These are phyloP conservation scores for Clathrospora elynae DNA, from an alignment of 2,329 filamentous ascomycete species.

Conservation along the genomic window DNA sequence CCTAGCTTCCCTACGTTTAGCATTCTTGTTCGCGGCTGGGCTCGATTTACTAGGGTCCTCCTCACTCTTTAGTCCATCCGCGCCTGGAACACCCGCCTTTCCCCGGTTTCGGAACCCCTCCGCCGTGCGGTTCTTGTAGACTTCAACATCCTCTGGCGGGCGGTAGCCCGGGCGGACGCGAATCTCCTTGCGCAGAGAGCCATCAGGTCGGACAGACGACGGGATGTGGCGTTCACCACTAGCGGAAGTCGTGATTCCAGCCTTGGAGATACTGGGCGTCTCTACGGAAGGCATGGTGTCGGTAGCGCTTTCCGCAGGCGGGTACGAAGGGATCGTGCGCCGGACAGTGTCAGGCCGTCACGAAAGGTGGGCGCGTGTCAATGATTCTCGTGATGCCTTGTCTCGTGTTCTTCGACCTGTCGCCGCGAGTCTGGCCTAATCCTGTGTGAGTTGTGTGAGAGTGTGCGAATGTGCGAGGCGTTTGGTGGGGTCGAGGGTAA, in stretches of 20 bases:
- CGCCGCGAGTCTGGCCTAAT: background rate
- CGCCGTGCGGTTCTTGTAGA: constrained; percentile 92
- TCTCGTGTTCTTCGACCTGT: background rate
- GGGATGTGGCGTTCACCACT: constrained; percentile 89
- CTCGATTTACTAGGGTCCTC: constrained; percentile 57
- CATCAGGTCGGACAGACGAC: constrained; percentile 82
- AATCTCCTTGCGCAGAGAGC: constrained; percentile 90
- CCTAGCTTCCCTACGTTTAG: constrained; percentile 73
- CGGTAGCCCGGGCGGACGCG: constrained; percentile 91
- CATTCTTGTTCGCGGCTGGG: constrained; percentile 75
- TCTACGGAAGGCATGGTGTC: constrained; percentile 41
- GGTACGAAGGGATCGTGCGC: constrained; percentile 6
- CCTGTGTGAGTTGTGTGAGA: background rate
- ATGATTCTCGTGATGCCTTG: background rate
- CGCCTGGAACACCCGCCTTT: constrained; percentile 74
- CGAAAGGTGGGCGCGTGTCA: constrained; percentile 1
- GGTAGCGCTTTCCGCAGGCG: constrained; percentile 1
- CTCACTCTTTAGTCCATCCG: constrained; percentile 57
- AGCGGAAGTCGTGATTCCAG: constrained; percentile 69
- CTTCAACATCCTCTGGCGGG: constrained; percentile 91
- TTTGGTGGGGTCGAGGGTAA: constrained; percentile 18
- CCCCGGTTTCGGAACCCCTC: constrained; percentile 81
- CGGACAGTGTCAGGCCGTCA: constrained; percentile 2
- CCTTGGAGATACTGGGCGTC: constrained; percentile 44
- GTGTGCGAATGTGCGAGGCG: background rate